Evolutionary conservation across 2,329 filamentous ascomycete genomes (phyloP).

Genomic region (Botrytis medusae): DNA sequence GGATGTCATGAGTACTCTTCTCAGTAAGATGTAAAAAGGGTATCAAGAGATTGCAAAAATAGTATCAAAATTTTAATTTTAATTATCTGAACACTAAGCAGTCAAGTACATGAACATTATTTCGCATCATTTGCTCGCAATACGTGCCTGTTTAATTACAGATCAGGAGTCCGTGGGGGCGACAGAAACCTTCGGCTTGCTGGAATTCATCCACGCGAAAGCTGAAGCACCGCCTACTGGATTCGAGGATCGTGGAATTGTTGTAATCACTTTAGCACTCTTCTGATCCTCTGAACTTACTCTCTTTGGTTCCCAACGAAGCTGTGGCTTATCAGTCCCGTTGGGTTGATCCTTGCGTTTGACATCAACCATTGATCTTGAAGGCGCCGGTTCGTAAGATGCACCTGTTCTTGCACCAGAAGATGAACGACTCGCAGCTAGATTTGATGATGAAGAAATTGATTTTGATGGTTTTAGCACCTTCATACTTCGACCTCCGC

Average conservation of each 20-base stretch:
- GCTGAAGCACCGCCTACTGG: conserved; percentile 90
- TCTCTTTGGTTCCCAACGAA: conserved; percentile 55
- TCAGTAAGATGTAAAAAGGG: conserved; percentile 52
- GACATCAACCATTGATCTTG: conserved; percentile 49
- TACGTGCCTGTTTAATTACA: not conserved
- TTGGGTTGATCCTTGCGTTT: conserved; percentile 55
- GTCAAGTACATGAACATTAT: not conserved
- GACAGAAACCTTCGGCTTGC: conserved; percentile 31
- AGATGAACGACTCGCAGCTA: conserved; percentile 39
- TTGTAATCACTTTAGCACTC: conserved; percentile 27
- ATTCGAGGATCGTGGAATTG: conserved; percentile 63
- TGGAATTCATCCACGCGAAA: conserved; percentile 83
- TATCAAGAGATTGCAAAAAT: not conserved
- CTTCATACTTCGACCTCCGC: conserved; percentile 76
- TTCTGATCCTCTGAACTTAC: conserved; percentile 43
- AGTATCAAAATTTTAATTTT: not conserved
- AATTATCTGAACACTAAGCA: not conserved
- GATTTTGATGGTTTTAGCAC: conserved; percentile 78
- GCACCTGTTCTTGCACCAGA: conserved; percentile 51
- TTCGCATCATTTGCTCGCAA: conserved; percentile 8
- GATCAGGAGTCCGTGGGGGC: conserved; percentile 22
- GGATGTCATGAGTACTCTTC: conserved; percentile 63
- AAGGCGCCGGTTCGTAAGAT: conserved; percentile 51
- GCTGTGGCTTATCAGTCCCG: conserved; percentile 34
- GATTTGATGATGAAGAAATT: conserved; percentile 49